A percentile compares a stretch with the other conserved stretches of the same genome.
phyloP scores from a whole-genome alignment of 495 filamentous ascomycete species.

The Symbiotaphrina buchneri region DNA sequence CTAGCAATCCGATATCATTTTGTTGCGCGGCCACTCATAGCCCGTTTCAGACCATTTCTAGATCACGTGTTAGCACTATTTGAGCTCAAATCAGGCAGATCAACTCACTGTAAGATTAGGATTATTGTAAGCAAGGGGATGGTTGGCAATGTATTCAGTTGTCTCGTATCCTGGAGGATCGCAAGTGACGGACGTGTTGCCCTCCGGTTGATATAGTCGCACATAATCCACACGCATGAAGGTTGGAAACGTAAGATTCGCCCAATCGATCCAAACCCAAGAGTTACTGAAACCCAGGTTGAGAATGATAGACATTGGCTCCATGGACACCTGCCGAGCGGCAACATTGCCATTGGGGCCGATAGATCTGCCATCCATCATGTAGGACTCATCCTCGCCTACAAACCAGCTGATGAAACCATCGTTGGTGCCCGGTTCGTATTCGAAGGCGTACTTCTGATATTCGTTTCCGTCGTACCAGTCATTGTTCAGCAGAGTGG shows the following conservation, averaged over 20 bases:
- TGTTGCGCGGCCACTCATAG: constrained; percentile 14
- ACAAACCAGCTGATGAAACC: constrained; percentile 12
- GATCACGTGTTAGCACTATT: constrained; percentile 1
- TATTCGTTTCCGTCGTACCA: constrained; percentile 13
- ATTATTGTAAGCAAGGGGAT: constrained; percentile 5
- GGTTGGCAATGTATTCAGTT: constrained; percentile 5
- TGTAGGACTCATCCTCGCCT: constrained; percentile 9
- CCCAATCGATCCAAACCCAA: constrained; percentile 10
- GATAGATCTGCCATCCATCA: constrained; percentile 8
- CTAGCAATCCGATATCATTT: constrained; percentile 8
- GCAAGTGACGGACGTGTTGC: constrained; percentile 4
- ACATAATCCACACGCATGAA: constrained; percentile 10
- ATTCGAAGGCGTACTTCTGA: constrained; percentile 15
- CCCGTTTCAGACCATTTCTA: constrained; percentile 14
- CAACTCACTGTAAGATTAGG: constrained; percentile 3
- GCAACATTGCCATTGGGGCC: constrained; percentile 14
- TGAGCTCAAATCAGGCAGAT: neutral
- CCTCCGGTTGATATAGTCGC: constrained; percentile 6
- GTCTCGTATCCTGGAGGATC: constrained; percentile 7
- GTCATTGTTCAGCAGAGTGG: constrained; percentile 11
- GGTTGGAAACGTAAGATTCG: constrained; percentile 8
- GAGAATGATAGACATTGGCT: constrained; percentile 11
- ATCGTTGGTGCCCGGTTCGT: constrained; percentile 8
- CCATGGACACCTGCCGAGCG: constrained; percentile 10
- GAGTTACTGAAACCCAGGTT: constrained; percentile 11